phyloP scores from a whole-genome alignment of 1,139 yeast species.

The Suhomyces taliae region DNA sequence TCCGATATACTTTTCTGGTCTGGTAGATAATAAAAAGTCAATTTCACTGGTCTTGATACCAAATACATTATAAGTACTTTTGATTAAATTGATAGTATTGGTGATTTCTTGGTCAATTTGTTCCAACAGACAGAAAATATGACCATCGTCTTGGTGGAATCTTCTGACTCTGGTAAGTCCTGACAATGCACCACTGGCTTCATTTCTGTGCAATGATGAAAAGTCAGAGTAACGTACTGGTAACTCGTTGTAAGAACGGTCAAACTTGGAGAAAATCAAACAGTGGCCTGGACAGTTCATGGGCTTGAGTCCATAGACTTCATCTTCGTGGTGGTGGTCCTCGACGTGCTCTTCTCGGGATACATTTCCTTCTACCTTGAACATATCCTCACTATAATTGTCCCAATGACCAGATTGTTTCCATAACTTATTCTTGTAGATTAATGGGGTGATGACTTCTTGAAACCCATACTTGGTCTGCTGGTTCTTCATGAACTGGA shows the following conservation, averaged over 20 bases:
- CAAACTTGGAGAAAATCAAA: conserved; percentile 75
- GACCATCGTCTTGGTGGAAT: conserved; percentile 99
- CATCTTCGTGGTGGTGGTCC: conserved; percentile 9
- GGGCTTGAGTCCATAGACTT: conserved; percentile 82
- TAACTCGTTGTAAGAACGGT: conserved; percentile 83
- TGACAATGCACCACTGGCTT: conserved; percentile 89
- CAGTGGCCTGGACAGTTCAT: conserved; percentile 99
- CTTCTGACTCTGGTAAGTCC: conserved; percentile 95
- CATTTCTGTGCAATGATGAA: conserved; percentile 93
- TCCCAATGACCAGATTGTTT: conserved; percentile 96
- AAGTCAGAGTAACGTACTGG: conserved; percentile 92
- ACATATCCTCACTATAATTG: conserved; percentile 94
- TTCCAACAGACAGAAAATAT: conserved; percentile 82
- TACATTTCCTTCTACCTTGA: conserved; percentile 63
- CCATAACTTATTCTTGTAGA: conserved; percentile 84
- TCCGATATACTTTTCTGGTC: conserved; percentile 87
- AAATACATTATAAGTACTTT: conserved; percentile 76
- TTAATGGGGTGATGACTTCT: conserved; percentile 91
- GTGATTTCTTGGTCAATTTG: conserved; percentile 81
- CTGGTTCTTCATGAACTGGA: conserved; percentile 80
- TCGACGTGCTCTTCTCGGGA: conserved; percentile 21
- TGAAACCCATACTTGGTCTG: conserved; percentile 83
- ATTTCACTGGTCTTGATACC: conserved; percentile 58
- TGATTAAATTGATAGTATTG: conserved; percentile 71
- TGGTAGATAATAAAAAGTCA: conserved; percentile 77